Percentiles rank a stretch among this genome's conserved stretches.
Conservation (phyloP, 495 filamentous ascomycete species). For the Penicillium arizonense region DNA sequence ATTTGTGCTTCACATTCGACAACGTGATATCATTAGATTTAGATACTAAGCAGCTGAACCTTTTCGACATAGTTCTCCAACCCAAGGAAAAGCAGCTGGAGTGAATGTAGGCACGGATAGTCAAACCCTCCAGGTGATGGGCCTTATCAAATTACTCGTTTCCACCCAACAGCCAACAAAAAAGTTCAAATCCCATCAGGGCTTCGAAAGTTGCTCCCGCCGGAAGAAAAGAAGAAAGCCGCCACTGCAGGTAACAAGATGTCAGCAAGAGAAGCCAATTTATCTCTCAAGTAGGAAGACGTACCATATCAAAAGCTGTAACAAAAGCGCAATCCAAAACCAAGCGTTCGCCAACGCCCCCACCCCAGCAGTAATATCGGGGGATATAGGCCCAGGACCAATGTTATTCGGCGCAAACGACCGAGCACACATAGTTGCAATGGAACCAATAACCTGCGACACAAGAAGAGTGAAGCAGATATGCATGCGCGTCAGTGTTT, state of each 20-base stretch:
- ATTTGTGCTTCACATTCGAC: too few species aligned
- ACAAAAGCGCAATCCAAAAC: conserved; percentile 65
- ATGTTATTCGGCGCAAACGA: conserved; percentile 48
- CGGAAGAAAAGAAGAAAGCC: conserved; percentile 71
- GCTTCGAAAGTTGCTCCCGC: conserved; percentile 70
- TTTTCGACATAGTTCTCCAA: too few species aligned
- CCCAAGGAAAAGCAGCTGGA: too few species aligned
- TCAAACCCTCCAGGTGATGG: too few species aligned
- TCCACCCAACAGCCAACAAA: neutral
- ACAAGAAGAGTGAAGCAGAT: conserved; percentile 51
- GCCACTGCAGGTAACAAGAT: conserved; percentile 27
- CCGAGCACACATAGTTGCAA: conserved; percentile 48
- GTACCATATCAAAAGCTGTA: conserved; percentile 62
- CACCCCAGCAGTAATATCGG: conserved; percentile 41
- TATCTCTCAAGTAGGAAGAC: conserved; percentile 1
- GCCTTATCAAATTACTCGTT: neutral
- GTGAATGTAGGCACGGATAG: too few species aligned
- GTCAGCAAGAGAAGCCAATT: neutral
- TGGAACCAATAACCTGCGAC: conserved; percentile 50
- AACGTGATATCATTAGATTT: too few species aligned
- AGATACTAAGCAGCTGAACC: too few species aligned
- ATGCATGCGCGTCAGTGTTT: conserved; percentile 49
- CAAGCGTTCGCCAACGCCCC: conserved; percentile 53
- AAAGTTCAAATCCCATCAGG: conserved; percentile 29
- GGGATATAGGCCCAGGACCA: conserved; percentile 48